These are phyloP conservation scores for Mrakia blollopis DNA, from an alignment of 768 basidiomycete genomes.

Conservation along the genomic window DNA sequence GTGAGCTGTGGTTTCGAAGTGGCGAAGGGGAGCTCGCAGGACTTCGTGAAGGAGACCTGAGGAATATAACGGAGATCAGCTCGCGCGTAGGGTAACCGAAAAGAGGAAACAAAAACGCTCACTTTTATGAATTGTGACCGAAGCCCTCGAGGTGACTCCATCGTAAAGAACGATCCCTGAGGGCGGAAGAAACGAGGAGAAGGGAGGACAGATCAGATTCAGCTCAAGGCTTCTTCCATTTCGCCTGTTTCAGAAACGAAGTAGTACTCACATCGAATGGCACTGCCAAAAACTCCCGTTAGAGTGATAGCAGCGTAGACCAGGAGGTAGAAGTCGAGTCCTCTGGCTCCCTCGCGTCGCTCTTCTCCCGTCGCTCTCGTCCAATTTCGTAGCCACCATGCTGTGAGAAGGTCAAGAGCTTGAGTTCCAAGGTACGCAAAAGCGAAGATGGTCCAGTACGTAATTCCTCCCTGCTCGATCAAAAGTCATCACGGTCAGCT, in stretches of 20 bases:
- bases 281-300: slow-evolving; percentile 1
- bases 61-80: too few species aligned
- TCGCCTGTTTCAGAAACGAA: too few species aligned
- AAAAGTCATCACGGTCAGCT: neutral
- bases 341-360: neutral
- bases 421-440: slow-evolving; percentile 34
- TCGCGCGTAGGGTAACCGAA: neutral
- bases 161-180: slow-evolving; percentile 24
- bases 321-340: slow-evolving; percentile 36
- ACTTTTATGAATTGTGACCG: slow-evolving; percentile 9
- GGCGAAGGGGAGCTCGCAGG: slow-evolving; percentile 19
- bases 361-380: slow-evolving; percentile 35
- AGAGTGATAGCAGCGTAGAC: slow-evolving; percentile 34
- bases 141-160: slow-evolving; percentile 18
- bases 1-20: slow-evolving; percentile 27
- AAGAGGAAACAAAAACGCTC: neutral
- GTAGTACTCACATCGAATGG: slow-evolving; percentile 3
- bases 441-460: slow-evolving; percentile 40
- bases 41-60: slow-evolving; percentile 20
- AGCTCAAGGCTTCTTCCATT: too few species aligned
- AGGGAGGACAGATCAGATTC: neutral
- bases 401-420: slow-evolving; percentile 32
- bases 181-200: neutral
- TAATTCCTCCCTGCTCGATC: slow-evolving; percentile 33
- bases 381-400: slow-evolving; percentile 38